A percentile compares a stretch with the other conserved stretches of the same genome.
phyloP scores from a whole-genome alignment of 2,329 filamentous ascomycete species.

The Talaromyces sp. region DNA sequence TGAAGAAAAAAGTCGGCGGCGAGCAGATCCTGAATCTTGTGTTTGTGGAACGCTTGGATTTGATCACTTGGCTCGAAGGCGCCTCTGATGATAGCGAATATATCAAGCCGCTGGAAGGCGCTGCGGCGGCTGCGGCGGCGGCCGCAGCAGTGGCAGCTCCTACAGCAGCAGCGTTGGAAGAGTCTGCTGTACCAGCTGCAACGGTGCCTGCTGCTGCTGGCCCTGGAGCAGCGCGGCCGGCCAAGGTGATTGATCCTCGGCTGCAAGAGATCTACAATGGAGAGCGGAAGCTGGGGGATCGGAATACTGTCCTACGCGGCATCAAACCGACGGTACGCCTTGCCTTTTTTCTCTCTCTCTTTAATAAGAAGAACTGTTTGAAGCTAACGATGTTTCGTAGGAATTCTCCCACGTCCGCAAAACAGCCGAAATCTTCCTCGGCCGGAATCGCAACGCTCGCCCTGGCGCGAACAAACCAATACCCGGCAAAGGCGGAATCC shows the following conservation, averaged over 20 bases:
- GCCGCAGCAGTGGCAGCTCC: constrained; percentile 43
- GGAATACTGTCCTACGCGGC: constrained; percentile 80
- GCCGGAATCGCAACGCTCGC: constrained; percentile 39
- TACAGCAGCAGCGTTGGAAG: constrained; percentile 42
- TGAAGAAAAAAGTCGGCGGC: constrained; percentile 39
- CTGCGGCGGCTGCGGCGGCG: constrained; percentile 40
- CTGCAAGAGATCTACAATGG: constrained; percentile 84
- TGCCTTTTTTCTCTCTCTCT: constrained; percentile 4
- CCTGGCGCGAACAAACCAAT: constrained; percentile 27
- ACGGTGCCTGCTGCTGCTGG: constrained; percentile 36
- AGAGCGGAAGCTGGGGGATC: constrained; percentile 86
- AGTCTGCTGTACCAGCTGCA: constrained; percentile 28
- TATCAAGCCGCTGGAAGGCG: constrained; percentile 75
- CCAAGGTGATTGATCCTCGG: constrained; percentile 72
- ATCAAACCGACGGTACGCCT: constrained; percentile 75
- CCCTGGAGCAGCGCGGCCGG: constrained; percentile 39
- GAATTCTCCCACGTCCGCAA: constrained; percentile 95
- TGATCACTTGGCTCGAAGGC: constrained; percentile 90
- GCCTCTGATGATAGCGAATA: constrained; percentile 87
- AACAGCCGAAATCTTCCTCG: constrained; percentile 71
- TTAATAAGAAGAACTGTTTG: too few species aligned
- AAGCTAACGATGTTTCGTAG: constrained; percentile 40
- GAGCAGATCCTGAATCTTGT: constrained; percentile 79
- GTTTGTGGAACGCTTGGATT: constrained; percentile 85
- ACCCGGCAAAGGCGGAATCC: constrained; percentile 21